A percentile compares a stretch with the other conserved stretches of the same genome.
These are phyloP conservation scores for Arthroderma uncinatum DNA, from an alignment of 2,329 filamentous ascomycete genomes.

Conservation along the genomic window DNA sequence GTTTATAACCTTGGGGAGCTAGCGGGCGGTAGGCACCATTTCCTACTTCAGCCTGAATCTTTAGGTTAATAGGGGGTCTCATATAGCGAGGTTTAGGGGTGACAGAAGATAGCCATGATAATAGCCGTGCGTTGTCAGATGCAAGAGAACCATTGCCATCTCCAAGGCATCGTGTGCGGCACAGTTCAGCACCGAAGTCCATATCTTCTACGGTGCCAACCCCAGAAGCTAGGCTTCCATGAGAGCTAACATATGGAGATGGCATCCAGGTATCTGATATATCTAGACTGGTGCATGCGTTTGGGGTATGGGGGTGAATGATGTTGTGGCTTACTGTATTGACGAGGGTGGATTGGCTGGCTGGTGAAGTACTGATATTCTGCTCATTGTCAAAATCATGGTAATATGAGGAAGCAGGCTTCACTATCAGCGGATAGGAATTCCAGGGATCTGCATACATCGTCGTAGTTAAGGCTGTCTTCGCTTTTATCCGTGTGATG, in stretches of 20 bases:
- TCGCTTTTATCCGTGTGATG: neutral
- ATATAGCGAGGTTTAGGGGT: neutral
- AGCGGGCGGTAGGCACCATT: neutral
- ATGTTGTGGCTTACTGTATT: neutral
- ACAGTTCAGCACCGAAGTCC: constrained; percentile 21
- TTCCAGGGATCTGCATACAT: neutral
- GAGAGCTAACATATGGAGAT: neutral
- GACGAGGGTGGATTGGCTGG: neutral
- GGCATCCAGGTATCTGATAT: neutral
- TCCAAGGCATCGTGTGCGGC: constrained; percentile 18
- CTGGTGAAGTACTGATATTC: neutral
- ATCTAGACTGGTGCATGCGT: neutral
- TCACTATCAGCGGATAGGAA: neutral
- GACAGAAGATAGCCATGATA: constrained; percentile 11
- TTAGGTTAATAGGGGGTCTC: neutral
- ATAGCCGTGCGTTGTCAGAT: constrained; percentile 8
- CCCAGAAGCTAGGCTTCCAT: constrained; percentile 15
- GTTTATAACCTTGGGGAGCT: neutral
- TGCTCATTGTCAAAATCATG: neutral
- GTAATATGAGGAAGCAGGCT: neutral
- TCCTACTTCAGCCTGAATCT: neutral
- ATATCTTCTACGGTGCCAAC: constrained; percentile 23
- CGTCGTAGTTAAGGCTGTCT: neutral
- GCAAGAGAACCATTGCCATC: constrained; percentile 9
- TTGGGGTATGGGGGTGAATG: neutral